Conservation (phyloP, 768 basidiomycete species). For the Rhizopogon sp. region DNA sequence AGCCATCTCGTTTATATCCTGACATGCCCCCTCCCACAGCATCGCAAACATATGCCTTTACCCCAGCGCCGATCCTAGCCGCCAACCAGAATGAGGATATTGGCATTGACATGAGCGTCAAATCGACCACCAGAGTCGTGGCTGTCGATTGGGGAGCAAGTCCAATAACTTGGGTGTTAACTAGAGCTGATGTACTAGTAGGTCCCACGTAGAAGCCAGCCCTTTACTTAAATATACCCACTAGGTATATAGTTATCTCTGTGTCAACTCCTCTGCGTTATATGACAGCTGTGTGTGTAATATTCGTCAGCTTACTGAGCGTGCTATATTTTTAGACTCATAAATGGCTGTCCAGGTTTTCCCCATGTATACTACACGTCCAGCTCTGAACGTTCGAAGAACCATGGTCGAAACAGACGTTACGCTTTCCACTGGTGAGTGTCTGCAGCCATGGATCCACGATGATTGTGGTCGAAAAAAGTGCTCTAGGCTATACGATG, state of each 20-base stretch:
- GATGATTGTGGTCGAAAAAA: background rate
- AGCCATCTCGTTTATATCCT: too few relatives aligned
- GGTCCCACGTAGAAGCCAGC: background rate
- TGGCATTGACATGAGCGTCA: background rate
- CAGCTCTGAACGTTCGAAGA: background rate
- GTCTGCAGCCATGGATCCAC: background rate
- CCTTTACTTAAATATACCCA: background rate
- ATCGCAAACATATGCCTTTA: too few relatives aligned
- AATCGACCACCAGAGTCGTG: too few relatives aligned
- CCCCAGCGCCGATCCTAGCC: background rate
- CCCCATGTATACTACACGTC: too few relatives aligned
- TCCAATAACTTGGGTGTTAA: too few relatives aligned
- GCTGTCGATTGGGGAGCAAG: too few relatives aligned
- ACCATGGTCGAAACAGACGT: constrained; percentile 2
- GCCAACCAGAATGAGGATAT: too few relatives aligned
- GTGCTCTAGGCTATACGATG: constrained; percentile 7
- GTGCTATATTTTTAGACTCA: background rate
- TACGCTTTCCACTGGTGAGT: background rate
- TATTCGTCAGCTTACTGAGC: background rate
- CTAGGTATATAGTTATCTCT: background rate
- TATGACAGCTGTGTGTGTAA: background rate
- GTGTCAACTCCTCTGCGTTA: too few relatives aligned
- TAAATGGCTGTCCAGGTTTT: background rate
- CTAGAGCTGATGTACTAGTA: background rate
- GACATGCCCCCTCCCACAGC: too few relatives aligned